Conservation (phyloP, 2,329 filamentous ascomycete genomes). For the Elsinoe arachidis region DNA sequence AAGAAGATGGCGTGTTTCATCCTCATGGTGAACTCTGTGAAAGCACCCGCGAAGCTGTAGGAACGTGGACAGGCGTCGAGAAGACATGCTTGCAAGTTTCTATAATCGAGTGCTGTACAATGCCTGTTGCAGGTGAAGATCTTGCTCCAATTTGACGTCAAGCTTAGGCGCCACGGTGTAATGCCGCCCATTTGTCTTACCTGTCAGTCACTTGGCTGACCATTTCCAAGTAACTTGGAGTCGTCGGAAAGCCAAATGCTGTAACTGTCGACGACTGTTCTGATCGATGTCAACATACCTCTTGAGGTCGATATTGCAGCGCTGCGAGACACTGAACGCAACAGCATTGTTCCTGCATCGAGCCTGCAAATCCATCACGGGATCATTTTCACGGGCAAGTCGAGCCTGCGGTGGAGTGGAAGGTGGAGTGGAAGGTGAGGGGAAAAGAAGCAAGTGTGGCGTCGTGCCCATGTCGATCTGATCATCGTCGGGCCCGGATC, state of each 20-base stretch:
- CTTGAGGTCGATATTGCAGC: no score
- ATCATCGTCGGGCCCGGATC: not conserved
- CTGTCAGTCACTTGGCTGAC: not conserved
- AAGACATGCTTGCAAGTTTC: not conserved
- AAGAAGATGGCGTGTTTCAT: not conserved
- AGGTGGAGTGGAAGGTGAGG: not conserved
- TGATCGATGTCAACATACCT: no score
- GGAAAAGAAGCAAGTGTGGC: not conserved
- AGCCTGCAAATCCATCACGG: no score
- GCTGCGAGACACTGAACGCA: no score
- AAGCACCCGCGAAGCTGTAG: not conserved
- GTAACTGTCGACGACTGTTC: no score
- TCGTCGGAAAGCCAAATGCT: not conserved
- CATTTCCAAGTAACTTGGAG: not conserved
- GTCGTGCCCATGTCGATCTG: not conserved
- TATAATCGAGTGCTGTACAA: not conserved
- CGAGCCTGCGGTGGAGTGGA: not conserved
- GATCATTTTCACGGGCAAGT: no score
- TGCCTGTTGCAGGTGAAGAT: not conserved
- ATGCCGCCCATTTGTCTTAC: not conserved
- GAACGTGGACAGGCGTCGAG: not conserved
- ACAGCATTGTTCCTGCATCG: no score
- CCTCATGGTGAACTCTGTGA: not conserved
- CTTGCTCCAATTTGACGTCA: not conserved
- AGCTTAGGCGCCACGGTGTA: conserved; percentile 1